These are phyloP conservation scores for Rubia yunnanensis DNA, from an alignment of 257 asterid species.

Conservation along the genomic window DNA sequence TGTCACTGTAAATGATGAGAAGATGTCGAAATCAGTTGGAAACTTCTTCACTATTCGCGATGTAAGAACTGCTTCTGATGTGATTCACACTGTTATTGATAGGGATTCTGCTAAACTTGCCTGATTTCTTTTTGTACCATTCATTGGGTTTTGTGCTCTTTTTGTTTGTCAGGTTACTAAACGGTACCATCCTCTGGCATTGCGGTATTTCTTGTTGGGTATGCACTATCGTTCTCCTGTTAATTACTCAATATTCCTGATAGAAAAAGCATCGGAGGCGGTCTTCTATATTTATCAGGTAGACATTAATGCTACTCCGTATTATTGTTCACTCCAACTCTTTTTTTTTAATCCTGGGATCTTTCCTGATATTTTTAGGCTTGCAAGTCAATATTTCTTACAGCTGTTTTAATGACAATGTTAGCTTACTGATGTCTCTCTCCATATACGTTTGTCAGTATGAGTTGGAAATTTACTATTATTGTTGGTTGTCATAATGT, in stretches of 20 bases:
- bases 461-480: not conserved
- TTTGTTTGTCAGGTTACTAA: constrained; percentile 50
- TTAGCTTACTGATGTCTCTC: not conserved
- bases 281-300: constrained; percentile 77
- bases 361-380: not conserved
- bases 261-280: constrained; percentile 70
- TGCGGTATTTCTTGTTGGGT: constrained; percentile 75
- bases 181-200: constrained; percentile 77
- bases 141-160: not conserved
- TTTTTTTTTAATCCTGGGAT: not conserved
- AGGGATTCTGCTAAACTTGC: not conserved
- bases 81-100: not conserved
- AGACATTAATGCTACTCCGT: constrained; percentile 8
- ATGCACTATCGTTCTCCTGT: constrained; percentile 83
- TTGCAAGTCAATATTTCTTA: not conserved
- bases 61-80: constrained; percentile 29
- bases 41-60: constrained; percentile 84
- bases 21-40: constrained; percentile 80
- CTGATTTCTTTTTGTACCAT: not conserved
- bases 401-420: not conserved
- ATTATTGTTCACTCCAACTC: not conserved
- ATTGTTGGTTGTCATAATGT: no score
- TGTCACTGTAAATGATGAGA: constrained; percentile 68
- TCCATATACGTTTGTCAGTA: not conserved
- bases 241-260: constrained; percentile 59